phyloP scores from a whole-genome alignment of 2,329 filamentous ascomycete genomes.

The Akanthomyces lecanii region DNA sequence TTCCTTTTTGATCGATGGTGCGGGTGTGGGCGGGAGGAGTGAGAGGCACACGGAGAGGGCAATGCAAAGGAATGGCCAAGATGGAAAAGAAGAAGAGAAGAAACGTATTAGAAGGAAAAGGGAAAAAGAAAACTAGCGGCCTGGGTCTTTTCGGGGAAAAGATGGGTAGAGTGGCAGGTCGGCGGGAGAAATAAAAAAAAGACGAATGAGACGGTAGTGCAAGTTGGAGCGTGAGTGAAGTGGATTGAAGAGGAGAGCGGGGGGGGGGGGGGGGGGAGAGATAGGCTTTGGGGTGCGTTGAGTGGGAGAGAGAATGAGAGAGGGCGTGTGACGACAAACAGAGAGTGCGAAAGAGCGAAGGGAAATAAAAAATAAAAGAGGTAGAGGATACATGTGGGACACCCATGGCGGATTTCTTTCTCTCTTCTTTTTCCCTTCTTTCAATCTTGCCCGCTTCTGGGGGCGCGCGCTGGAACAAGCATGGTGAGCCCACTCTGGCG shows the following conservation, averaged over 20 bases:
- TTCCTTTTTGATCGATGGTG: not conserved
- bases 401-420: not conserved
- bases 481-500: slow-evolving; percentile 4
- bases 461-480: not conserved
- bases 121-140: slow-evolving; percentile 7
- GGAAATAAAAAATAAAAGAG: not conserved
- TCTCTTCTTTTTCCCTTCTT: not conserved
- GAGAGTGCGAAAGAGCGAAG: not conserved
- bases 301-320: not conserved
- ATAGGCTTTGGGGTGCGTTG: not conserved
- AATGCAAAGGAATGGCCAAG: not conserved
- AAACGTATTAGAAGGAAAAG: not conserved
- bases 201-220: slow-evolving; percentile 15
- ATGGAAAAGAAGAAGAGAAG: slow-evolving; percentile 5
- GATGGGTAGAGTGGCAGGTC: slow-evolving; percentile 8
- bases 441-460: not conserved
- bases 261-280: slow-evolving; percentile 6
- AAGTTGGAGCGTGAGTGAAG: slow-evolving; percentile 1
- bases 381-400: slow-evolving; percentile 8
- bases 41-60: not conserved
- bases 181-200: slow-evolving; percentile 8
- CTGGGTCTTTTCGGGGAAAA: slow-evolving; percentile 5
- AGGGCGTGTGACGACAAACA: not conserved
- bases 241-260: not conserved
- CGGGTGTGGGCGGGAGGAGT: not conserved